Evolutionary conservation across 768 basidiomycete genomes (phyloP).

Genomic region (Mycena rebaudengoi): DNA sequence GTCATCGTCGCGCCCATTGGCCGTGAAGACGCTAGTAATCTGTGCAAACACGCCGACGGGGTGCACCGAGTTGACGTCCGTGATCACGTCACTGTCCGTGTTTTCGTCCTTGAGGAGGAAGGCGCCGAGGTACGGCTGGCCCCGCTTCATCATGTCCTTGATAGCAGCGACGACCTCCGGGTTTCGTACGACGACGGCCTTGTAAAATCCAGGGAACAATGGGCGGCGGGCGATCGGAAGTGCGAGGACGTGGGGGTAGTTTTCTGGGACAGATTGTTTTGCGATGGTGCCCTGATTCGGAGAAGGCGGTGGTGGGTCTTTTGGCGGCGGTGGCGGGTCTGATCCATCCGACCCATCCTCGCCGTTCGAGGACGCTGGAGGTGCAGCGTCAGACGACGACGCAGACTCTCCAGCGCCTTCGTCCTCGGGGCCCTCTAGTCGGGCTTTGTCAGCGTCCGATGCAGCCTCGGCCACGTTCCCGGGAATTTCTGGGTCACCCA

Average conservation of each 20-base stretch:
- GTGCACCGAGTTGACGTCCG: conserved; percentile 87
- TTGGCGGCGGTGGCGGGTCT: conserved; percentile 37
- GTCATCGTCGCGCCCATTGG: conserved; percentile 51
- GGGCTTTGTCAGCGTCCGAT: conserved; percentile 29
- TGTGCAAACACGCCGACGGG: conserved; percentile 96
- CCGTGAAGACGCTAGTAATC: conserved; percentile 92
- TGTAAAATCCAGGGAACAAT: conserved; percentile 97
- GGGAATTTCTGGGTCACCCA: conserved; percentile 31
- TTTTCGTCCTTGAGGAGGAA: conserved; percentile 96
- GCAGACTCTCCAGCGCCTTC: conserved; percentile 25
- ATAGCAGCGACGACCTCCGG: conserved; percentile 92
- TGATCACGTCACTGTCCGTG: conserved; percentile 91
- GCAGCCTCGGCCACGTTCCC: no score
- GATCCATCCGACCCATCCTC: no score
- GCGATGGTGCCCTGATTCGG: conserved; percentile 66
- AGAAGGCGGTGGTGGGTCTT: conserved; percentile 38
- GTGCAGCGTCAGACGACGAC: conserved; percentile 42
- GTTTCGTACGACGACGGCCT: conserved; percentile 93
- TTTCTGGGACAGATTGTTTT: conserved; percentile 87
- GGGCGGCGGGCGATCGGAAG: conserved; percentile 95
- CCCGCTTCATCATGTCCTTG: conserved; percentile 96
- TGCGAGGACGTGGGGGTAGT: conserved; percentile 93
- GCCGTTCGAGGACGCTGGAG: conserved; percentile 50
- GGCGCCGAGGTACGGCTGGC: conserved; percentile 96
- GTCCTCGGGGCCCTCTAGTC: conserved; percentile 34